Conservation (phyloP, 257 asterid genomes). For the Handroanthus guayacan region DNA sequence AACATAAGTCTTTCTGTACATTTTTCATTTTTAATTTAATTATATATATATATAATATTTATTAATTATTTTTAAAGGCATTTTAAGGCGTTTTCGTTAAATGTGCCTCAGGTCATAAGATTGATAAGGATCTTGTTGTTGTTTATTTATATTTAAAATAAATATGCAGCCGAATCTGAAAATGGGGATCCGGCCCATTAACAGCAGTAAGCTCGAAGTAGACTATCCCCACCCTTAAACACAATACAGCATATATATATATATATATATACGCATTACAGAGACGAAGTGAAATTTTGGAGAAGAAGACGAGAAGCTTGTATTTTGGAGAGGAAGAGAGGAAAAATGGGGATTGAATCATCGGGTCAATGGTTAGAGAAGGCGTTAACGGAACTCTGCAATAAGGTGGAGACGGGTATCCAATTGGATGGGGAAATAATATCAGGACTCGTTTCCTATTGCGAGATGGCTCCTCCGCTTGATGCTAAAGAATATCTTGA, state of each 20-base stretch:
- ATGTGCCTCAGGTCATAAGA: no score
- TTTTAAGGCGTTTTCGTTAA: no score
- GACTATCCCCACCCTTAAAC: background rate
- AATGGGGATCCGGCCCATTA: background rate
- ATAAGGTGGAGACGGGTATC: conserved; percentile 65
- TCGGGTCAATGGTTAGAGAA: conserved; percentile 81
- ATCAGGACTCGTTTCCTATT: conserved; percentile 90
- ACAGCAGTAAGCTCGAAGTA: background rate
- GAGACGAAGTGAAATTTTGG: background rate
- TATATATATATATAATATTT: no score
- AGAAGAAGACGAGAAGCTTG: background rate
- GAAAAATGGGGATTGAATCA: conserved; percentile 53
- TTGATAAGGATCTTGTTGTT: no score
- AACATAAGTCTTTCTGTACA: no score
- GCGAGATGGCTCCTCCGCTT: conserved; percentile 89
- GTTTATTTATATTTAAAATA: no score
- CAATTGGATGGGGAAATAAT: conserved; percentile 85
- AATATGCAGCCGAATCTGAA: background rate
- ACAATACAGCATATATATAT: background rate
- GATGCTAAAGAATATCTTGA: conserved; percentile 96
- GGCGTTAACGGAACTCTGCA: conserved; percentile 70
- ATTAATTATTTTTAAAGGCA: no score
- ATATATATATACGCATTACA: background rate
- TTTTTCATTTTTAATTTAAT: no score
- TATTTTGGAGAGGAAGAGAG: background rate